Percentiles rank a stretch among this genome's conserved stretches.
Evolutionary conservation across 768 basidiomycete genomes (phyloP).

Genomic region (Cytidiella melzeri): DNA sequence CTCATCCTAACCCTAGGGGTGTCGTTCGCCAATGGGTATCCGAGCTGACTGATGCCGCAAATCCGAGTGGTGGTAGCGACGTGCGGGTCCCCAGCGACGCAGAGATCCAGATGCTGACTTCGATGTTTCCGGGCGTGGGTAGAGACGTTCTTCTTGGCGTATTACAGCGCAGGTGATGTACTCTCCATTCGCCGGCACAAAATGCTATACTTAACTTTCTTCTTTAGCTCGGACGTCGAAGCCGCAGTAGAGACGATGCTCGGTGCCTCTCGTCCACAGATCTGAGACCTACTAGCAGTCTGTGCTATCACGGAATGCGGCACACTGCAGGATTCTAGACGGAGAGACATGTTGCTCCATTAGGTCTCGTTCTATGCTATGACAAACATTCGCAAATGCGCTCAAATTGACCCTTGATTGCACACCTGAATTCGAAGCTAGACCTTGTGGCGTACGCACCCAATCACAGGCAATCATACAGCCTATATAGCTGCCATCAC

Average conservation of each 20-base stretch:
- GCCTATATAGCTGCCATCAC: too few relatives aligned
- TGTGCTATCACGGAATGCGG: too few relatives aligned
- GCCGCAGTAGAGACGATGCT: constrained; percentile 77
- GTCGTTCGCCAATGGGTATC: constrained; percentile 78
- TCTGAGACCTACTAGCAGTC: too few relatives aligned
- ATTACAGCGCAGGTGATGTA: constrained; percentile 68
- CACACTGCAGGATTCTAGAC: too few relatives aligned
- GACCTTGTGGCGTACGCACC: too few relatives aligned
- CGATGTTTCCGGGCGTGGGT: constrained; percentile 80
- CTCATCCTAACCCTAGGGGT: constrained; percentile 3
- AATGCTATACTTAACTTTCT: not conserved
- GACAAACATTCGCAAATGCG: too few relatives aligned
- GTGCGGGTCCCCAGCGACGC: constrained; percentile 67
- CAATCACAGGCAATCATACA: too few relatives aligned
- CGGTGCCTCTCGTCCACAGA: too few relatives aligned
- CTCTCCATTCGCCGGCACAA: not conserved
- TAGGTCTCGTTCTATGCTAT: too few relatives aligned
- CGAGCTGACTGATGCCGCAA: constrained; percentile 31
- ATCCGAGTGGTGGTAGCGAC: constrained; percentile 11
- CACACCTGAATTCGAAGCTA: too few relatives aligned
- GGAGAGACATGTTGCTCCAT: too few relatives aligned
- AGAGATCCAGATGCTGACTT: constrained; percentile 67
- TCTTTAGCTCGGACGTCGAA: constrained; percentile 65
- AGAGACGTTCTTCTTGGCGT: constrained; percentile 70
- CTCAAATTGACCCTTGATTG: too few relatives aligned